A percentile compares a stretch with the other conserved stretches of the same genome.
Conservation (phyloP, 345 rosid species). For the Microthlaspi erraticum region DNA sequence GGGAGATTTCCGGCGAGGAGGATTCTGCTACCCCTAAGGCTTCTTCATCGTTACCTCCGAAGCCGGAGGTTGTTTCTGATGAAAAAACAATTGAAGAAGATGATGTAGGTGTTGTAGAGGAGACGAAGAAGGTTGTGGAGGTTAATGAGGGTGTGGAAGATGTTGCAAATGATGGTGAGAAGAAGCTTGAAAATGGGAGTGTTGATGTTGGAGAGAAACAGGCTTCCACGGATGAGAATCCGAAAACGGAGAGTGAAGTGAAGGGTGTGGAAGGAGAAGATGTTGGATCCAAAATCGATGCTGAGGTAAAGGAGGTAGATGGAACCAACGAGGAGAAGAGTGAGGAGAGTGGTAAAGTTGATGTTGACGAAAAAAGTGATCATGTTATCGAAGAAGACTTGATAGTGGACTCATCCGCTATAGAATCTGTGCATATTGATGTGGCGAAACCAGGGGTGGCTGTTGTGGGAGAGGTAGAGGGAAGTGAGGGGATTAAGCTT, state of each 20-base stretch:
- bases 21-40: slow-evolving; percentile 27
- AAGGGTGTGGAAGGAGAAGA: slow-evolving; percentile 41
- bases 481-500: slow-evolving; percentile 42
- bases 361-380: slow-evolving; percentile 41
- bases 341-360: slow-evolving; percentile 18
- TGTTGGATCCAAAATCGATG: slow-evolving; percentile 33
- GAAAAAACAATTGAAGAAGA: slow-evolving; percentile 29
- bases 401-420: slow-evolving; percentile 32
- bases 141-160: slow-evolving; percentile 38
- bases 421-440: slow-evolving; percentile 50
- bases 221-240: slow-evolving; percentile 33
- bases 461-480: slow-evolving; percentile 53
- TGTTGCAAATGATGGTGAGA: slow-evolving; percentile 30
- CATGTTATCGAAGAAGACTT: slow-evolving; percentile 36
- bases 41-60: slow-evolving; percentile 37
- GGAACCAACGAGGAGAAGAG: slow-evolving; percentile 28
- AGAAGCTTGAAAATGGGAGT: slow-evolving; percentile 41
- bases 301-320: slow-evolving; percentile 34
- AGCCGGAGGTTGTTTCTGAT: slow-evolving; percentile 41
- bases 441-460: slow-evolving; percentile 44
- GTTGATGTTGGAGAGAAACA: slow-evolving; percentile 49
- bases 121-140: slow-evolving; percentile 33
- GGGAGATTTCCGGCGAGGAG: slow-evolving; percentile 7
- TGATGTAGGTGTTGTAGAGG: slow-evolving; percentile 36
- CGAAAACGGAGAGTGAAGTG: slow-evolving; percentile 25